Evolutionary conservation across 148 eudicot genomes (phyloP).

Genomic region (Chenopodium berlandieri): DNA sequence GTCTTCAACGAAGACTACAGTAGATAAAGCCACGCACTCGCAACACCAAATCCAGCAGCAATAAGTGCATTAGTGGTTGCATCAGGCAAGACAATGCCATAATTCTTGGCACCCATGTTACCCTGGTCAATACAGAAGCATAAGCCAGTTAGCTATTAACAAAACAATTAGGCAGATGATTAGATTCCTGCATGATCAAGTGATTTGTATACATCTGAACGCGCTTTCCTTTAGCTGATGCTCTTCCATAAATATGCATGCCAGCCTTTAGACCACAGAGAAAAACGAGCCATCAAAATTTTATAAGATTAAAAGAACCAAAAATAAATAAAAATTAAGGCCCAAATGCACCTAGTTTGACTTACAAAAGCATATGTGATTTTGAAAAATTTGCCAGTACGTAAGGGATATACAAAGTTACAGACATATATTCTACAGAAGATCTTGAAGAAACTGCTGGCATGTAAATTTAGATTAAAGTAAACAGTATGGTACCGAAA

Average conservation of each 20-base stretch:
- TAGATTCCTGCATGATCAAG: not conserved
- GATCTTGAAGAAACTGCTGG: not conserved
- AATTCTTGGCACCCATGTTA: conserved; percentile 92
- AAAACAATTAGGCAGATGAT: not conserved
- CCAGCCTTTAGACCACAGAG: conserved; percentile 63
- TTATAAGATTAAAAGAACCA: too few relatives aligned
- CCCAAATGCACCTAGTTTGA: not conserved
- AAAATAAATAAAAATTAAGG: not conserved
- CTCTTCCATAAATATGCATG: conserved; percentile 90
- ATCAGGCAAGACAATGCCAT: conserved; percentile 84
- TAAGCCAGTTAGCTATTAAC: not conserved
- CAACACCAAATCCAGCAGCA: conserved; percentile 95
- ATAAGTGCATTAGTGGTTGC: conserved; percentile 69
- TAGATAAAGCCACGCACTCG: conserved; percentile 89
- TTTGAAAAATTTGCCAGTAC: not conserved
- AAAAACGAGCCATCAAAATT: conserved; percentile 4
- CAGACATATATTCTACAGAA: not conserved
- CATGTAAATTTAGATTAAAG: not conserved
- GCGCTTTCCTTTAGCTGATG: conserved; percentile 95
- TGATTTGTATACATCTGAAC: conserved; percentile 62
- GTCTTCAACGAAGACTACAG: conserved; percentile 78
- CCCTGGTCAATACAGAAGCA: conserved; percentile 40
- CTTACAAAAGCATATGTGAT: not conserved
- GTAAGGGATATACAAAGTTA: not conserved
- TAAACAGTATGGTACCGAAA: not conserved